Conservation (phyloP, 2,329 filamentous ascomycete species). For the Clarireedia sp. region DNA sequence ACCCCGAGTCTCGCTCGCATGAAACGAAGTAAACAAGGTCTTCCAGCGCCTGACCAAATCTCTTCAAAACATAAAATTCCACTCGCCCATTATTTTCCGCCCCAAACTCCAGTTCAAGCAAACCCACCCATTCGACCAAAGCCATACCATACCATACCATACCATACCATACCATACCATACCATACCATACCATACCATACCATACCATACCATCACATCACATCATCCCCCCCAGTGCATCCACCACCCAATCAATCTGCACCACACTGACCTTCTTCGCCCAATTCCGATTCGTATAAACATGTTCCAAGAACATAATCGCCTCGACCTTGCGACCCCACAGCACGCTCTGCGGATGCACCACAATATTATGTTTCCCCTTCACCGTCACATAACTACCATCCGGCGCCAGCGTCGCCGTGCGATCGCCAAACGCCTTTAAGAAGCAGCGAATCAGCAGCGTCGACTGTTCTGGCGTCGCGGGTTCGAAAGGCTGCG, state of each 20-base stretch:
- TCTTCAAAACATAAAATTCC: too few species aligned
- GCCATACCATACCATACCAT: too few species aligned
- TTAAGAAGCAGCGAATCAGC: constrained; percentile 54
- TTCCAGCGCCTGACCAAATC: too few species aligned
- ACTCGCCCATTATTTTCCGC: too few species aligned
- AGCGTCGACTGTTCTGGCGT: constrained; percentile 46
- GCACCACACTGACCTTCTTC: constrained; percentile 56
- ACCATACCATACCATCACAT: background rate
- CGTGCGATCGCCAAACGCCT: constrained; percentile 52
- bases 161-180: too few species aligned
- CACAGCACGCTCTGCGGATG: constrained; percentile 57
- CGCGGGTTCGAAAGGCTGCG: constrained; percentile 47
- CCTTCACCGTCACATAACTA: constrained; percentile 52
- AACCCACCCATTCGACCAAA: background rate
- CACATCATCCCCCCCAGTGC: constrained; percentile 16
- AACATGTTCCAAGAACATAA: constrained; percentile 62
- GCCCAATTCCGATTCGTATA: constrained; percentile 60
- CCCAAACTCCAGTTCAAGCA: too few species aligned
- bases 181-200: background rate
- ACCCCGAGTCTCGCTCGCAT: too few species aligned
- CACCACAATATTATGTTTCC: constrained; percentile 52
- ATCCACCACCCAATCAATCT: constrained; percentile 47
- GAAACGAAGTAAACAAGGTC: too few species aligned
- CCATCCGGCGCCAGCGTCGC: constrained; percentile 52
- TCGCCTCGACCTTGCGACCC: constrained; percentile 55